Base-by-base conservation (phyloP, 2,329 filamentous ascomycete genomes). In the Parascedosporium putredinis region DNA sequence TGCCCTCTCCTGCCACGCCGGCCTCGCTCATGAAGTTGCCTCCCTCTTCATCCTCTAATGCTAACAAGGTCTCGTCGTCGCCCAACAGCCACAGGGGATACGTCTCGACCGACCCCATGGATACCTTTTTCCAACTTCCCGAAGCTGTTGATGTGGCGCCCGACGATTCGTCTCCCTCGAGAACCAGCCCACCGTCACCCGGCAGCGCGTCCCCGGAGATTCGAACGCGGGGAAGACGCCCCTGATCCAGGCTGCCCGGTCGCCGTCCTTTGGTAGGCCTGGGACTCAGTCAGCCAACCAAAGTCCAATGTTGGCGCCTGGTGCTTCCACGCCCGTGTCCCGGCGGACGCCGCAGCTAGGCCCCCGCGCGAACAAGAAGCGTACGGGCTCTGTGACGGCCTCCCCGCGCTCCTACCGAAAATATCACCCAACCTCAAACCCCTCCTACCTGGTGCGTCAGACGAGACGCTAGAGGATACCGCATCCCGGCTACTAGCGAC, bases 381-480 rank as follows among this genome's bases (percentile, higher is more conserved):
- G 88, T 52, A 72, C 81, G 24, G 79, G 76, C 58, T 87, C 86
- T 2, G 78, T 83, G 5, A 81, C 90, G n/a, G 79, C 85, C 8
- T 95, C 89, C 38, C 91, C 93, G 90, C 91, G 14, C 67, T 97
- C 31, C 74, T 88, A 24, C 93, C 93, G 2, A 86, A 81, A 63
- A 96, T 97, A 54, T 96, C 90, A 23, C 93, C 91, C 3, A 95
- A 81, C 63, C 95, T 98, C 64, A 95, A 95, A 63, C 91, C 93
- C 8, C 67, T 96, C 20, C 75, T 96, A 44, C 88, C 89, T 18
- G 83, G 49, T 23, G 64, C 65, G 0, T 60, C 70, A 3, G 74
- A 74, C 3, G 67, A 74, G 51, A 71, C 76, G 1, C 72, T 71
- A 4, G 79, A 82, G 55, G 77, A 81, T 56, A 74, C 78, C 2